These are phyloP conservation scores for Ceriops zippeliana DNA, from an alignment of 345 rosid genomes.

Conservation along the genomic window DNA sequence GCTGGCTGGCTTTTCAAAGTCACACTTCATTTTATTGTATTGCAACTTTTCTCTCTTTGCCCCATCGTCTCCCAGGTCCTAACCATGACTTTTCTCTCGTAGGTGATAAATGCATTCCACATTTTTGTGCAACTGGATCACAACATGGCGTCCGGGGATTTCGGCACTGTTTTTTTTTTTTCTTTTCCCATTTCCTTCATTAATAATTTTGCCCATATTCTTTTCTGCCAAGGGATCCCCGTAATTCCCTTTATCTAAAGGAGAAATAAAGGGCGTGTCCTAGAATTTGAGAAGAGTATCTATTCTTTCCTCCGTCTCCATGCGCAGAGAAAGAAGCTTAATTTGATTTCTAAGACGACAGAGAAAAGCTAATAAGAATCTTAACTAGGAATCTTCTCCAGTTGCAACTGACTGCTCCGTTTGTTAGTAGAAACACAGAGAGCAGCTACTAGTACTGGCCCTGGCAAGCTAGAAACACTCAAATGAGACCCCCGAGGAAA, in stretches of 20 bases:
- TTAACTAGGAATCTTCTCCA: not conserved
- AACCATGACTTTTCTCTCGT: constrained; percentile 20
- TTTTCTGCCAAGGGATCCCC: constrained; percentile 16
- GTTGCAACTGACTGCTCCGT: no score
- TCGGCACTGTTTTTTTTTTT: not conserved
- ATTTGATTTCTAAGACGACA: constrained; percentile 2
- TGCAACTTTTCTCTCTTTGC: no score
- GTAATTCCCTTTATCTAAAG: constrained; percentile 20
- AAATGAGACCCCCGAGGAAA: no score
- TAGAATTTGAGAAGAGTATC: constrained; percentile 25
- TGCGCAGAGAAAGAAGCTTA: constrained; percentile 24
- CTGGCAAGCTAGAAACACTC: no score
- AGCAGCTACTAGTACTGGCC: no score
- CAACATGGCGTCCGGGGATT: constrained; percentile 9
- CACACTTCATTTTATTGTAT: no score
- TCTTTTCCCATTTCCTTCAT: not conserved
- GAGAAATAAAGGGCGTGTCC: constrained; percentile 17
- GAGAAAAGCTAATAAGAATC: not conserved
- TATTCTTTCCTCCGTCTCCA: constrained; percentile 21
- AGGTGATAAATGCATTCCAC: constrained; percentile 12
- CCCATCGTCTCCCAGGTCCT: constrained; percentile 8
- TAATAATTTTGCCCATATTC: not conserved
- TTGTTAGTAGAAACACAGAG: no score
- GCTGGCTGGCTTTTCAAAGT: no score
- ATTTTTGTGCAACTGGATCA: constrained; percentile 15